Evolutionary conservation across 495 filamentous ascomycete genomes (phyloP).

Genomic region (Penicillium parvum): DNA sequence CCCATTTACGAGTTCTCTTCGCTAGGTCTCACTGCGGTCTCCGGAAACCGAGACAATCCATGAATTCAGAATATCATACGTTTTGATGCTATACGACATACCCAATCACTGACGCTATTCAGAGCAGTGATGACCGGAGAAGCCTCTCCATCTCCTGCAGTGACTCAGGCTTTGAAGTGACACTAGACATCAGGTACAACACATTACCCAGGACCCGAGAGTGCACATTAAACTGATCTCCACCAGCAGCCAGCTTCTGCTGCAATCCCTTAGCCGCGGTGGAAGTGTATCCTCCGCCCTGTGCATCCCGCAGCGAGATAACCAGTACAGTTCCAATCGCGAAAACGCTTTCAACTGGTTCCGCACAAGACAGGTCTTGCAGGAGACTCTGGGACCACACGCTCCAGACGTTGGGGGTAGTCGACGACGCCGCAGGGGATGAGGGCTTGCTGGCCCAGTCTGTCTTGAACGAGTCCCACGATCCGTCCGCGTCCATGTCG

Average conservation of each 20-base stretch:
- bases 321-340: conserved; percentile 68
- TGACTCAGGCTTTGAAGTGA: conserved; percentile 50
- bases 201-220: conserved; percentile 72
- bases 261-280: conserved; percentile 59
- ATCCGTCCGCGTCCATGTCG: conserved; percentile 47
- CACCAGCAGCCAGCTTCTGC: conserved; percentile 41
- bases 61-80: too few species aligned
- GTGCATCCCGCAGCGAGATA: conserved; percentile 51
- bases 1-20: too few species aligned
- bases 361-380: conserved; percentile 46
- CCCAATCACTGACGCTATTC: background rate
- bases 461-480: conserved; percentile 46
- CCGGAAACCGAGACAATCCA: too few species aligned
- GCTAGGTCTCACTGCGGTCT: too few species aligned
- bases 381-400: conserved; percentile 60
- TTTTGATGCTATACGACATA: too few species aligned
- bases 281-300: conserved; percentile 59
- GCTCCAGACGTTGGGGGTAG: conserved; percentile 53
- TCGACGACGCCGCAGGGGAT: background rate
- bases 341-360: conserved; percentile 57
- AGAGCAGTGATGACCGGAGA: conserved; percentile 29
- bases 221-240: conserved; percentile 56
- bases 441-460: conserved; percentile 30
- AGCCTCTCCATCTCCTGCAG: conserved; percentile 45
- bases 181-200: conserved; percentile 71